Base-by-base conservation (phyloP, 257 asterid species). In the Scutellaria barbata region DNA sequence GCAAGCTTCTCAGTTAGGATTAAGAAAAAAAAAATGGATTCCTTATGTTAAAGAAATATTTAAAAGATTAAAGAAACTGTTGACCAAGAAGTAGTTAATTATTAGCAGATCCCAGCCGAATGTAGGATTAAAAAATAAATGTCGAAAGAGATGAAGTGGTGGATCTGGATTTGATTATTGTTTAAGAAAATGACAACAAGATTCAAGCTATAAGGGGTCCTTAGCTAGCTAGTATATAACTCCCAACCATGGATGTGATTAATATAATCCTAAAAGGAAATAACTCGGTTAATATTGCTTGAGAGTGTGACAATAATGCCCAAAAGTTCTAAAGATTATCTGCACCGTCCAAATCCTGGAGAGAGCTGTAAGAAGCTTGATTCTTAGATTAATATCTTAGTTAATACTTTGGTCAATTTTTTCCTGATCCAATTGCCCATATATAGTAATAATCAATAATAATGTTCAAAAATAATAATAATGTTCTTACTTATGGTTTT, bases 311-410 rank as follows among this genome's bases (percentile, higher is more conserved):
- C 63, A 78, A 65, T 77, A 25, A 58, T 69, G 77, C 80, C 35
- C 60, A 33, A 66, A 72, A 47, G 57, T 57, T 69, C 50, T 5
- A 45, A 55, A 66, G 79, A 80, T 80, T 35, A 74, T 45, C 71
- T 74, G 81, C 81, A 83, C 87, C 87, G 85, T 22, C 87, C 87
- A 77, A 77, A 83, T 80, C 83, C 77, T 25, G 11, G 22, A 53
- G 43, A 59, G 55, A 66, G 74, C 77, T 77, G 78, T 66, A 57
- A 77, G 12, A 57, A 72, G 37, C 33, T 79, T 68, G 41, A 48
- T 42, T 65, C 51, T 63, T 42, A 46, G 35, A 55, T 47, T 48
- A 50, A 51, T 35, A 30, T 30, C 35, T 3, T 30, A 30, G 3
- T 4, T 30, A 4, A 30, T 30, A 30, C 35, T 30, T 30, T 30